These are phyloP conservation scores for Spergularia marina DNA, from an alignment of 148 eudicot genomes.

Conservation along the genomic window DNA sequence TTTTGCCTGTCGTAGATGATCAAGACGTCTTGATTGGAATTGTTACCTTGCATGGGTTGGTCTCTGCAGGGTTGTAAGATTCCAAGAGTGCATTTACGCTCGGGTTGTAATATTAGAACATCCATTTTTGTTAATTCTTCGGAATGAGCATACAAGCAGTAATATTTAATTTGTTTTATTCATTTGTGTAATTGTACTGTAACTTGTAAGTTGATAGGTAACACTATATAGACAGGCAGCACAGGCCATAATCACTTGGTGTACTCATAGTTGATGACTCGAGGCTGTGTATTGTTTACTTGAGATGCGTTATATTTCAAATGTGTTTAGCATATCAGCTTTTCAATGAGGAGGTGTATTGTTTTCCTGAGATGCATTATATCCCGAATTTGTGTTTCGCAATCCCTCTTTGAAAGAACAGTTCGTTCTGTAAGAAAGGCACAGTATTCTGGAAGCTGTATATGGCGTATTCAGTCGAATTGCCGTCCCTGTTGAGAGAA, in stretches of 20 bases:
- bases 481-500: too few species aligned
- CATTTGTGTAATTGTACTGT: neutral
- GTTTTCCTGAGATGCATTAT: neutral
- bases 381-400: neutral
- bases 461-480: too few species aligned
- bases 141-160: neutral
- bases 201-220: slow-evolving; percentile 8
- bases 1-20: slow-evolving; percentile 70
- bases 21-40: slow-evolving; percentile 69
- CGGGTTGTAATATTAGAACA: neutral
- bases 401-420: neutral
- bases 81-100: neutral
- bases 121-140: slow-evolving; percentile 21
- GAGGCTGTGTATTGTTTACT: neutral
- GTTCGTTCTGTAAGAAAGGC: neutral
- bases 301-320: too few species aligned
- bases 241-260: neutral
- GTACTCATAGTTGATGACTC: neutral
- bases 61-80: slow-evolving; percentile 63
- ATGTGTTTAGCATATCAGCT: too few species aligned
- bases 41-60: slow-evolving; percentile 85
- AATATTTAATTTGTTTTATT: slow-evolving; percentile 11
- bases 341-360: neutral
- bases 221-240: neutral
- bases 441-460: too few species aligned